Evolutionary conservation across 495 filamentous ascomycete species (phyloP), one percentile per base, ranked within the genome.

Genomic region (Xanthoparmelia taractica): DNA sequence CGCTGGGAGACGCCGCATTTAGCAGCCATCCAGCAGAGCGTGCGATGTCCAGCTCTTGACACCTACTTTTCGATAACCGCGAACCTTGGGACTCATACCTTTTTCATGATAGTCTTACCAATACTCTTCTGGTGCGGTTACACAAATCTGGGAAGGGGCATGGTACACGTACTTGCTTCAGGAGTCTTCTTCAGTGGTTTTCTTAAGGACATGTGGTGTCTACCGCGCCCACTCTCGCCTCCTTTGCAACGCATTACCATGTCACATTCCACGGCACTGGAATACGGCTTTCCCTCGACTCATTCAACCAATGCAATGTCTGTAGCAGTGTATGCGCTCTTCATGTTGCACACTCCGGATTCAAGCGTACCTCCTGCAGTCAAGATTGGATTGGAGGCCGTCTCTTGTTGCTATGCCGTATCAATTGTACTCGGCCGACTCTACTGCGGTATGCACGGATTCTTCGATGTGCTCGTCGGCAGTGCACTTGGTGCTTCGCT

Each of bases 391-490:
- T 76, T 91, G 40, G 85, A 94, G 69, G 71, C 66, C 4, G 70
- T 89, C 10, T 84, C 85, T 15, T 95, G 92, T 73, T 82, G 87
- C 59, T 98, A 97, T 69, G 90, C 89, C 15, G 72, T 84, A n/a
- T 96, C 92, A 29, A 96, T 98, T 66, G 79, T 96, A 33, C 68
- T 97, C 60, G 94, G 94, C 27, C 84, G 94, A 54, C 76, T 98
- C 29, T 97, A 97, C 75, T 97, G 94, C 71, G 94, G 94, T 58
- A 98, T 98, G 94, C 94, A 98, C 75, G 94, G 94, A 41, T 94
- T 98, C 75, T 77, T 96, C 47, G 94, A 98, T 73, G 90, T 96
- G 17, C 74, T 90, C 18, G 71, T 92, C 65, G 94, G 94, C 4
- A 88, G 84, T 58, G 65, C 83, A 25, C 79, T 97, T 59, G 94